These are phyloP conservation scores for Epichloe elymi DNA, from an alignment of 2,329 filamentous ascomycete genomes.

Conservation along the genomic window DNA sequence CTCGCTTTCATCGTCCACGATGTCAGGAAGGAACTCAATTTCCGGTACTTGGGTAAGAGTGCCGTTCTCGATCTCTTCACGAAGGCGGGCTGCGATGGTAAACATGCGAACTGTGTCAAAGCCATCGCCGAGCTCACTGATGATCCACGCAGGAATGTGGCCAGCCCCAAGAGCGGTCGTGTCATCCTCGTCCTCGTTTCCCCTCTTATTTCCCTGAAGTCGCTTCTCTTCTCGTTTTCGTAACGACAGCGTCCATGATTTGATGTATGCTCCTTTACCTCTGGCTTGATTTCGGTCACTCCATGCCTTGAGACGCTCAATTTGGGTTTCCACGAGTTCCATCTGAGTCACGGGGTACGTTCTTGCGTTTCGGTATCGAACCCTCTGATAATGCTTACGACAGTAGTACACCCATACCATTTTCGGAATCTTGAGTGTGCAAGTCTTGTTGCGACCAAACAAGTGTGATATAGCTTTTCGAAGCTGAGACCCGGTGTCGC, in stretches of 20 bases:
- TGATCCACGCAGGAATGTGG: conserved; percentile 36
- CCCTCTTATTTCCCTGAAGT: conserved; percentile 23
- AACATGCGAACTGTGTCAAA: conserved; percentile 35
- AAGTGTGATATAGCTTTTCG: conserved; percentile 72
- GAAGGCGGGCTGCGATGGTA: conserved; percentile 32
- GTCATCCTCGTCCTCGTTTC: conserved; percentile 18
- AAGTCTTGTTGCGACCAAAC: conserved; percentile 71
- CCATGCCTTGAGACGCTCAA: conserved; percentile 51
- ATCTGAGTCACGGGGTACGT: conserved; percentile 51
- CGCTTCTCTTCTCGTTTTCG: conserved; percentile 52
- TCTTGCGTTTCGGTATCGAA: conserved; percentile 51
- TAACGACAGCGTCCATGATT: conserved; percentile 46
- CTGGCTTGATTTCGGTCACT: conserved; percentile 32
- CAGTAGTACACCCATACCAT: conserved; percentile 65
- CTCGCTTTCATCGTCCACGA: conserved; percentile 27
- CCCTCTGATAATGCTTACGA: conserved; percentile 71
- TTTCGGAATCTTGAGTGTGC: conserved; percentile 56
- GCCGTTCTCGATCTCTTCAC: conserved; percentile 29
- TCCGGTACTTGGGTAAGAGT: conserved; percentile 37
- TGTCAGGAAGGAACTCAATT: conserved; percentile 45
- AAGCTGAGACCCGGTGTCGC: conserved; percentile 45
- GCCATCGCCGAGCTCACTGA: conserved; percentile 29
- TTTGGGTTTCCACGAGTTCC: conserved; percentile 48
- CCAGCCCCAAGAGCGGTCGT: conserved; percentile 19
- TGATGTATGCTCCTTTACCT: conserved; percentile 19